Evolutionary conservation across 495 filamentous ascomycete species (phyloP).

Genomic region (Penicillium cataractarum): DNA sequence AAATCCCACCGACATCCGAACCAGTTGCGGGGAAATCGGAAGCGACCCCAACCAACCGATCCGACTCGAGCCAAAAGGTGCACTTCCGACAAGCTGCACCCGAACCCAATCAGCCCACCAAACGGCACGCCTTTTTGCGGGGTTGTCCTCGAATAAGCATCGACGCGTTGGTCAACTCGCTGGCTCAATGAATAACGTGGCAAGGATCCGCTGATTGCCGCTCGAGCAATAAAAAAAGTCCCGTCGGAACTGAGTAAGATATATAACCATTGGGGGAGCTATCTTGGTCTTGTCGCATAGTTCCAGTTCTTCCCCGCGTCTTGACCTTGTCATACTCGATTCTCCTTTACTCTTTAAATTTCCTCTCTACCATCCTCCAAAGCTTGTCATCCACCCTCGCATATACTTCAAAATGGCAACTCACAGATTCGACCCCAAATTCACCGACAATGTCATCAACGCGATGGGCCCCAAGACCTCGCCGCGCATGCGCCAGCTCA

Average conservation of each 20-base stretch:
- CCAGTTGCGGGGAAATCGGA: not conserved
- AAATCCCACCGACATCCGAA: not conserved
- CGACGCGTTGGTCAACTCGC: conserved; percentile 29
- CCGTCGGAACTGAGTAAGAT: conserved; percentile 20
- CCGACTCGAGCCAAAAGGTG: conserved; percentile 8
- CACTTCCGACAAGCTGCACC: conserved; percentile 22
- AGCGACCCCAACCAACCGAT: not conserved
- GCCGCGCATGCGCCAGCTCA: conserved; percentile 53
- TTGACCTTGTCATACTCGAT: not conserved
- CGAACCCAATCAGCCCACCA: conserved; percentile 24
- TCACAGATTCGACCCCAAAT: conserved; percentile 57
- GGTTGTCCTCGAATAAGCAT: conserved; percentile 31
- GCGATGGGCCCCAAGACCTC: conserved; percentile 69
- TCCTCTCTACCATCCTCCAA: not conserved
- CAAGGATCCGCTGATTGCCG: conserved; percentile 12
- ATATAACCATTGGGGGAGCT: conserved; percentile 12
- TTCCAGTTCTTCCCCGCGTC: not conserved
- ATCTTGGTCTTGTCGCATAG: conserved; percentile 4
- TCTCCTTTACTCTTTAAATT: not conserved
- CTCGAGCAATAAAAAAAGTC: conserved; percentile 11
- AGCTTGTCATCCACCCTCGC: not conserved
- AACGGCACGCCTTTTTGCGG: conserved; percentile 19
- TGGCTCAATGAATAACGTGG: not conserved
- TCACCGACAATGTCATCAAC: conserved; percentile 71
- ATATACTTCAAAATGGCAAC: conserved; percentile 34